These are phyloP conservation scores for Paraphoma sp. DNA, from an alignment of 2,329 filamentous ascomycete species.

Conservation along the genomic window DNA sequence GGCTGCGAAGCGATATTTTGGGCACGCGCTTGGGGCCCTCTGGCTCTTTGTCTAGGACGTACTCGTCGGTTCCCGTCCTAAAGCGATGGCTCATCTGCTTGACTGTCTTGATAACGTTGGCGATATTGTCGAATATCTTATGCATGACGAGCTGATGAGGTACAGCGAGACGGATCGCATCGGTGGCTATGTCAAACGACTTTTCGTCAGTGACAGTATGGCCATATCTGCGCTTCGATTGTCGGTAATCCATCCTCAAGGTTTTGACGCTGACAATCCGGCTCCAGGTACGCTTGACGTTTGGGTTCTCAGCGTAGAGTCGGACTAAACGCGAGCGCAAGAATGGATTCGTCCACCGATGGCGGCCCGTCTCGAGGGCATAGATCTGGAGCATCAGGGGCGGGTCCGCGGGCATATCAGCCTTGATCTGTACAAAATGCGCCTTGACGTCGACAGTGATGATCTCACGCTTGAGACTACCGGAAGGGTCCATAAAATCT, in stretches of 20 bases:
- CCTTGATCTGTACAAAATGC: conserved; percentile 84
- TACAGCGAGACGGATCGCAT: conserved; percentile 85
- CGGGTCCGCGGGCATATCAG: conserved; percentile 87
- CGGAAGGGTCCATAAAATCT: conserved; percentile 33
- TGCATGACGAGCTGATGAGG: conserved; percentile 91
- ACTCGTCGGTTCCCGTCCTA: conserved; percentile 84
- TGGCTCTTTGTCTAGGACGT: conserved; percentile 83
- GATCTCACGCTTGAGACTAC: conserved; percentile 63
- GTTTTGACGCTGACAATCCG: conserved; percentile 84
- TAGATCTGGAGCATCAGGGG: conserved; percentile 89
- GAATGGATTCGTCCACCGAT: conserved; percentile 88
- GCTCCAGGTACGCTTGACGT: conserved; percentile 84
- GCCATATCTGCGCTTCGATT: conserved; percentile 72
- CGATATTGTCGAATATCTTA: conserved; percentile 90
- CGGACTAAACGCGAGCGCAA: conserved; percentile 77
- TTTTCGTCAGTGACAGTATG: conserved; percentile 72
- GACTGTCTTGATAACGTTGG: conserved; percentile 85
- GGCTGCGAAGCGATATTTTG: conserved; percentile 81
- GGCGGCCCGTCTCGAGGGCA: conserved; percentile 79
- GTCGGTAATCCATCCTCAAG: conserved; percentile 79
- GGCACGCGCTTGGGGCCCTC: conserved; percentile 87
- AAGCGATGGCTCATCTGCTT: conserved; percentile 95
- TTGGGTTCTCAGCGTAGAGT: conserved; percentile 87
- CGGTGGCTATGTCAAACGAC: conserved; percentile 81
- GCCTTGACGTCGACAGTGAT: conserved; percentile 83